These are phyloP conservation scores for Ceratobasidium sp. DNA, from an alignment of 1,284 basidiomycete species.

Conservation along the genomic window DNA sequence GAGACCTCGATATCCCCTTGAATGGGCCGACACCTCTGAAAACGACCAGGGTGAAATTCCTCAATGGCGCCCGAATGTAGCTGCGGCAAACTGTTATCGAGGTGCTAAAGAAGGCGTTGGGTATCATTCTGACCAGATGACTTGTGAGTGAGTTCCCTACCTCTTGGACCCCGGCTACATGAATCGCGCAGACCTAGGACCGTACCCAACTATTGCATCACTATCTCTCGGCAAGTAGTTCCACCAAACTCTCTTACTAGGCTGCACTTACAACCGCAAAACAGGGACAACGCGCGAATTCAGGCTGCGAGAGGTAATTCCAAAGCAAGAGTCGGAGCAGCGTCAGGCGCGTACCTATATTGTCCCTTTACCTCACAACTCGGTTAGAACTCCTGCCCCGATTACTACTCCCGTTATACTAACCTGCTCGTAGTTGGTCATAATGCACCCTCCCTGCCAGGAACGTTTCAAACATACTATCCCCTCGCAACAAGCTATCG, in stretches of 20 bases:
- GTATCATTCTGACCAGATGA: slow-evolving; percentile 78
- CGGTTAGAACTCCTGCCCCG: slow-evolving; percentile 63
- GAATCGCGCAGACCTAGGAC: slow-evolving; percentile 79
- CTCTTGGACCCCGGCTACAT: slow-evolving; percentile 61
- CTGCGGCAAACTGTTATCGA: slow-evolving; percentile 90
- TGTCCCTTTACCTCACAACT: slow-evolving; percentile 86
- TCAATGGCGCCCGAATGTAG: slow-evolving; percentile 89
- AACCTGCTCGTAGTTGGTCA: slow-evolving; percentile 68
- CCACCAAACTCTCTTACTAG: slow-evolving; percentile 39
- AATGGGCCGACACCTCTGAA: slow-evolving; percentile 72
- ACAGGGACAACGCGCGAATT: slow-evolving; percentile 81
- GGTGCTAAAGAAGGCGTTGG: slow-evolving; percentile 89
- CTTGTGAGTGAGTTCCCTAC: slow-evolving; percentile 54
- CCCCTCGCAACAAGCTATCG: slow-evolving; percentile 80
- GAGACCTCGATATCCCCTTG: slow-evolving; percentile 73
- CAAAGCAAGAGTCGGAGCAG: slow-evolving; percentile 66
- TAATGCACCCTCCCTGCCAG: slow-evolving; percentile 94
- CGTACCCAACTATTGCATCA: slow-evolving; percentile 93
- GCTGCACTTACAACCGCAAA: slow-evolving; percentile 4
- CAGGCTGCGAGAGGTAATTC: slow-evolving; percentile 80
- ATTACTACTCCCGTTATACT: slow-evolving; percentile 8
- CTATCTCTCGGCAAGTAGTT: slow-evolving; percentile 82
- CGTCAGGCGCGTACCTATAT: slow-evolving; percentile 83
- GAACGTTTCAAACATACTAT: slow-evolving; percentile 89
- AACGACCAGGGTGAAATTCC: slow-evolving; percentile 50